Percentiles rank a stretch among this genome's conserved stretches.
Conservation (phyloP, 805 yeast species). For the Zygoascus flipseniorum region DNA sequence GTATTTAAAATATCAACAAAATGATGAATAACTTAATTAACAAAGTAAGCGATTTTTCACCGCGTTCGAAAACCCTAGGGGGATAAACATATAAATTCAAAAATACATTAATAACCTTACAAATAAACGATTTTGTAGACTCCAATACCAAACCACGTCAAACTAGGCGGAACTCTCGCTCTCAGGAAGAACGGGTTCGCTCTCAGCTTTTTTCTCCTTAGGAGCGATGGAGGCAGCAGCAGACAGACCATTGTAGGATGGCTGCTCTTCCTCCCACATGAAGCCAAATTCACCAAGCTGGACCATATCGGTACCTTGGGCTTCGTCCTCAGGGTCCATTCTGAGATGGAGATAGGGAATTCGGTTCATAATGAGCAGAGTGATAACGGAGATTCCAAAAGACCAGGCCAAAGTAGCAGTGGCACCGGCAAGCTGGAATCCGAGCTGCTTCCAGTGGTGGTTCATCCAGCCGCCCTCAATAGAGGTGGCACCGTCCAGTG, state of each 20-base stretch:
- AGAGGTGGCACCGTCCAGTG: constrained; percentile 57
- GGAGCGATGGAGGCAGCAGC: not conserved
- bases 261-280: constrained; percentile 15
- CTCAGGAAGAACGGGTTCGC: not conserved
- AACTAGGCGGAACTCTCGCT: not conserved
- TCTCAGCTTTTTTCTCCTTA: not conserved
- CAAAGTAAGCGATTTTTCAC: no score
- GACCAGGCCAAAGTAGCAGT: constrained; percentile 72
- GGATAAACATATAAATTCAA: not conserved
- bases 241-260: not conserved
- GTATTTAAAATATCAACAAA: no score
- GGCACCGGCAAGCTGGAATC: constrained; percentile 86
- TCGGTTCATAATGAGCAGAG: constrained; percentile 63
- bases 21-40: no score
- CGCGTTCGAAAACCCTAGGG: no score
- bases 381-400: constrained; percentile 62
- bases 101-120: not conserved
- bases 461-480: constrained; percentile 90
- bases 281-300: constrained; percentile 86
- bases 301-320: constrained; percentile 78
- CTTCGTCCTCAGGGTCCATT: constrained; percentile 84
- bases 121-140: not conserved
- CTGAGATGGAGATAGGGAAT: constrained; percentile 80
- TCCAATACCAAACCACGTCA: not conserved
- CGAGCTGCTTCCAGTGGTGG: constrained; percentile 82